These are phyloP conservation scores for Fusarium sp. DNA, from an alignment of 2,329 filamentous ascomycete species.

Conservation along the genomic window DNA sequence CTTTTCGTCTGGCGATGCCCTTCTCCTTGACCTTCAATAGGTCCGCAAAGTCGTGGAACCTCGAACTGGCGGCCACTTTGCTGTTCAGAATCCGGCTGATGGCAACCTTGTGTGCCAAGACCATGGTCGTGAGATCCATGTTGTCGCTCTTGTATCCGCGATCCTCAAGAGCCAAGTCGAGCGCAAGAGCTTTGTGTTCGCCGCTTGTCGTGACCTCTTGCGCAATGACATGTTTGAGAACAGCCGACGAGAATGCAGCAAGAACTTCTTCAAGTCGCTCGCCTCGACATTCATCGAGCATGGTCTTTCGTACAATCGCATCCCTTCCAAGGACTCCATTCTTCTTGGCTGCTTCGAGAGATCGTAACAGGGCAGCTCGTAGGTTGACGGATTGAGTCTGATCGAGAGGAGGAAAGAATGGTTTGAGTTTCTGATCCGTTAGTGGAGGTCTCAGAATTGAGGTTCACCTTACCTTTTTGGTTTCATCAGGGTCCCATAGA, in stretches of 20 bases:
- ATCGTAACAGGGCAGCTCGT: slow-evolving; percentile 82
- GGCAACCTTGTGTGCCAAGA: slow-evolving; percentile 78
- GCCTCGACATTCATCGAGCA: slow-evolving; percentile 96
- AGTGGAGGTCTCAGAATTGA: background rate
- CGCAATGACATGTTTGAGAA: slow-evolving; percentile 76
- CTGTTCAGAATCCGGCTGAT: slow-evolving; percentile 68
- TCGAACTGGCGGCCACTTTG: slow-evolving; percentile 68
- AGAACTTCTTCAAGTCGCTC: slow-evolving; percentile 90
- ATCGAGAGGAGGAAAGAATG: slow-evolving; percentile 91
- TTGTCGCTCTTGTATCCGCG: slow-evolving; percentile 67
- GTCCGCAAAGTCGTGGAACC: slow-evolving; percentile 72
- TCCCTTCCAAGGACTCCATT: slow-evolving; percentile 84
- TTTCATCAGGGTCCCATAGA: slow-evolving; percentile 82
- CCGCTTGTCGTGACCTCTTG: slow-evolving; percentile 53
- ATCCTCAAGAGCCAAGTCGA: slow-evolving; percentile 68
- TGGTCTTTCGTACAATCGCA: slow-evolving; percentile 85
- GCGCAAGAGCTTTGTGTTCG: slow-evolving; percentile 60
- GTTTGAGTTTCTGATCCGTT: slow-evolving; percentile 78
- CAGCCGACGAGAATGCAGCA: slow-evolving; percentile 83
- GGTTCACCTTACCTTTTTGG: slow-evolving; percentile 69
- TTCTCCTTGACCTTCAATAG: slow-evolving; percentile 72
- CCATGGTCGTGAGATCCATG: slow-evolving; percentile 70
- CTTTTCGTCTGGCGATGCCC: slow-evolving; percentile 65
- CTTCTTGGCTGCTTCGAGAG: slow-evolving; percentile 88
- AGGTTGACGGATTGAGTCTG: slow-evolving; percentile 92